Evolutionary conservation across 345 rosid genomes (phyloP), one percentile per base, ranked within the genome.

Genomic region (Balakata baccata): DNA sequence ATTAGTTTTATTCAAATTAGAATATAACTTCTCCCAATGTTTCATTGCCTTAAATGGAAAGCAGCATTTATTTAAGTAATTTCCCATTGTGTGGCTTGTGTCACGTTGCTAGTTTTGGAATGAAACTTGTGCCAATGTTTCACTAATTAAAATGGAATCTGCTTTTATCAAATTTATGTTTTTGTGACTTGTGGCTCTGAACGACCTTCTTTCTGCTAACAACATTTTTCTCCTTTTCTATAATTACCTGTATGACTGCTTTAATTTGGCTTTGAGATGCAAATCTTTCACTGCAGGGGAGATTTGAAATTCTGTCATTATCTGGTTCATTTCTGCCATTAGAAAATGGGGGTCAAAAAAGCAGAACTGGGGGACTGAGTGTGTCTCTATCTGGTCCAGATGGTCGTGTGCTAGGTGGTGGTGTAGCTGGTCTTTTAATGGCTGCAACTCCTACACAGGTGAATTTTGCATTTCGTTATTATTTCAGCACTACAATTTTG

Each of bases 361-460:
- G 90, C 81, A 89, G 97, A 84, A 74, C 85, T 14, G 94, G 98
- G 12, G 91, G 86, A n/a, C 77, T 95, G 61, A 90, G 96, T 50
- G 90, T 95, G 17, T 89, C 91, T 3, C 72, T 95, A 47, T 87
- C 98, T 74, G 93, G 94, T n/a, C 86, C 93, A 7, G 97, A 95
- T 84, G 99, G 99, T 37, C 87, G 86, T 69, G 90, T 95, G 74
- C 73, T 95, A 17, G 99, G 99, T 45, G 99, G 98, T 17, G 69
- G 89, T 16, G 98, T 95, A 52, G 98, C 90, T 22, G 99, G 99
- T 45, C 86, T 84, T 70, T 84, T 95, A 38, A 81, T 81, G 18
- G 99, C 99, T 73, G 97, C 98, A 71, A 81, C 98, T 54, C 89
- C 90, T 78, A 94, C 92, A 61, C 99, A 92, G 98, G 99, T 88